phyloP scores from a whole-genome alignment of 225 moss, liverwort and hornwort genomes.

The Marchantia paleacea region DNA sequence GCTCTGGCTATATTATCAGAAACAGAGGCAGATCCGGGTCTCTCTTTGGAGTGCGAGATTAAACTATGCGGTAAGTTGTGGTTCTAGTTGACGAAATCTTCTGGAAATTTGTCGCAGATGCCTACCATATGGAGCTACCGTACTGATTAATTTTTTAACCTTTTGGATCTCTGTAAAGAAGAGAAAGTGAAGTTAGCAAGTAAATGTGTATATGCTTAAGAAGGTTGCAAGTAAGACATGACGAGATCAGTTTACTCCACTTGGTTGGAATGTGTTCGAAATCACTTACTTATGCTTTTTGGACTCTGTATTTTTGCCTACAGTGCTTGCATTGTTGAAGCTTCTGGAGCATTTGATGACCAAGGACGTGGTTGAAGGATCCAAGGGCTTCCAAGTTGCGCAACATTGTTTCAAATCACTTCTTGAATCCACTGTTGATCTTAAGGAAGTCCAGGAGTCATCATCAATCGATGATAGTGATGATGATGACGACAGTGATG shows the following conservation, averaged over 20 bases:
- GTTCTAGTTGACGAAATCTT: neutral
- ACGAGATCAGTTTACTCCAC: too few relatives aligned
- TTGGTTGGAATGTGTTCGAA: too few relatives aligned
- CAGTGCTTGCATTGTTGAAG: slow-evolving; percentile 69
- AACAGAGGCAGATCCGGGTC: slow-evolving; percentile 78
- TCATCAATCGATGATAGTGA: slow-evolving; percentile 66
- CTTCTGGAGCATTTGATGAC: slow-evolving; percentile 54
- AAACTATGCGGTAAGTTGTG: slow-evolving; percentile 61
- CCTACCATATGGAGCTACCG: neutral
- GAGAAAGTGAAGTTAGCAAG: too few relatives aligned
- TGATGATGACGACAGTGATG: slow-evolving; percentile 53
- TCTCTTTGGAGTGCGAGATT: slow-evolving; percentile 70
- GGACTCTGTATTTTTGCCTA: slow-evolving; percentile 10
- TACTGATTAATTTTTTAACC: neutral
- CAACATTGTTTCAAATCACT: slow-evolving; percentile 72
- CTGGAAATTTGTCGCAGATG: neutral
- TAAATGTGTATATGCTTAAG: too few relatives aligned
- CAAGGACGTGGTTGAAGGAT: slow-evolving; percentile 49
- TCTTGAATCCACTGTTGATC: slow-evolving; percentile 71
- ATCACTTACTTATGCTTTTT: too few relatives aligned
- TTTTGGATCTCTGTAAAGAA: too few relatives aligned
- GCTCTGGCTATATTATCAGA: slow-evolving; percentile 64
- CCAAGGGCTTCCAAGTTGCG: slow-evolving; percentile 50
- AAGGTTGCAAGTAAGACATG: too few relatives aligned
- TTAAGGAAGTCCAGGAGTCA: slow-evolving; percentile 65